These are phyloP conservation scores for Scheffersomyces stambukii DNA, from an alignment of 1,139 yeast species.

Conservation along the genomic window DNA sequence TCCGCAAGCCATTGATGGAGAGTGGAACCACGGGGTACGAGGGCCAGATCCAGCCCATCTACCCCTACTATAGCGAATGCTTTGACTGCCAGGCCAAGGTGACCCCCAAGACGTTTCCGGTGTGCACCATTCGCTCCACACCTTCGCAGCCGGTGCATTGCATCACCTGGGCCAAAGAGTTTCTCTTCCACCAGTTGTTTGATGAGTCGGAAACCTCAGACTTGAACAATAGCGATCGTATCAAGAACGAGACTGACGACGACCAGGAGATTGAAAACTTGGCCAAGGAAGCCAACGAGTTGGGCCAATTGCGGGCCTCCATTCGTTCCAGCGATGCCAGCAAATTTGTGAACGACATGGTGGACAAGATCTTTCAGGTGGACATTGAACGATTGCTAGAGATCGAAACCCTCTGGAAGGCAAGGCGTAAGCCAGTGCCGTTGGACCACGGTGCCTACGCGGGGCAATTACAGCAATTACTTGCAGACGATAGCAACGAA, in stretches of 20 bases:
- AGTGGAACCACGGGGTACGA: constrained; percentile 93
- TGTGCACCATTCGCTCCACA: constrained; percentile 93
- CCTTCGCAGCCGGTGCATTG: constrained; percentile 97
- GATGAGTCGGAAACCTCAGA: constrained; percentile 43
- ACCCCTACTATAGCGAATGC: constrained; percentile 82
- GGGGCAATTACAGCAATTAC: constrained; percentile 13
- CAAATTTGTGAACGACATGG: constrained; percentile 36
- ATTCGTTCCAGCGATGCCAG: constrained; percentile 28
- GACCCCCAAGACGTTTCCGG: constrained; percentile 88
- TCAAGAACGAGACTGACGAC: constrained; percentile 55
- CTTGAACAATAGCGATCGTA: constrained; percentile 26
- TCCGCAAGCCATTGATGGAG: constrained; percentile 77
- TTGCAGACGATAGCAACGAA: constrained; percentile 10
- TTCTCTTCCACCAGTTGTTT: constrained; percentile 77
- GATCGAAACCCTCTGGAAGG: constrained; percentile 78
- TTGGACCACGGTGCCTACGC: constrained; percentile 29
- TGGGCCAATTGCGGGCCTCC: constrained; percentile 55
- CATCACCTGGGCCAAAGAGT: constrained; percentile 96
- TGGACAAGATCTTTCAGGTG: constrained; percentile 52
- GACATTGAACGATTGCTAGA: constrained; percentile 73
- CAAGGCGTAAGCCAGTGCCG: constrained; percentile 65
- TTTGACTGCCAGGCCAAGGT: constrained; percentile 88
- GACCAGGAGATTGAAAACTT: constrained; percentile 66
- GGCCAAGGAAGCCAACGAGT: constrained; percentile 70
- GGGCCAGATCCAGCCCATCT: constrained; percentile 91